A percentile compares a stretch with the other conserved stretches of the same genome.
phyloP scores from a whole-genome alignment of 495 filamentous ascomycete genomes.

The Aspergillus cristatus region DNA sequence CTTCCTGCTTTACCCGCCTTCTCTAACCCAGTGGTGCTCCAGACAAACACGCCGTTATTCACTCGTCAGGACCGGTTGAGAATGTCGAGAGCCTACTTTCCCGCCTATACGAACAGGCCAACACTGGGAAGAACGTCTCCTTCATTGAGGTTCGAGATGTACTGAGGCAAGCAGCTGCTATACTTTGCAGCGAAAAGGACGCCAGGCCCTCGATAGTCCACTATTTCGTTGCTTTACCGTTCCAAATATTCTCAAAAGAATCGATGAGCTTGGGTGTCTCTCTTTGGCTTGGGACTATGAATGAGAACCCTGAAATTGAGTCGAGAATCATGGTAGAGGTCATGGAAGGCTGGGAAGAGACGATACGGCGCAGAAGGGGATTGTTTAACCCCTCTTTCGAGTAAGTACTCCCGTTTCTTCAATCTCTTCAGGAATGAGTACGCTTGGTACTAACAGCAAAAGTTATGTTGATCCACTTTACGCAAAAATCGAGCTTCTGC shows the following conservation, averaged over 20 bases:
- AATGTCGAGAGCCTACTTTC: conserved; percentile 22
- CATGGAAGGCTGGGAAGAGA: conserved; percentile 77
- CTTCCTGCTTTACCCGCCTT: too few relatives aligned
- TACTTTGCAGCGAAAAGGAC: conserved; percentile 65
- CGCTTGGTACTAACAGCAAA: conserved; percentile 5
- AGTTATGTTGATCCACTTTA: conserved; percentile 85
- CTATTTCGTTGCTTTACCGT: conserved; percentile 84
- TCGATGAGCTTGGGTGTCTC: conserved; percentile 92
- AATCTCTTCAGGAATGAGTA: too few relatives aligned
- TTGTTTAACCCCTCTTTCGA: conserved; percentile 68
- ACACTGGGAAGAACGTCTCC: conserved; percentile 55
- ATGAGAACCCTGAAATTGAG: conserved; percentile 86
- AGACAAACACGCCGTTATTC: not conserved
- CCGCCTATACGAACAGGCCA: conserved; percentile 59
- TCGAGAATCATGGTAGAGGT: conserved; percentile 74
- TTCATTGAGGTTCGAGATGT: conserved; percentile 68
- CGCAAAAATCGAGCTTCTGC: conserved; percentile 83
- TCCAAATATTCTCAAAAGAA: conserved; percentile 85
- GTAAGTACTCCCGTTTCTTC: conserved; percentile 25
- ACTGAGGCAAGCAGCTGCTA: conserved; percentile 69
- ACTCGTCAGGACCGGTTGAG: conserved; percentile 12
- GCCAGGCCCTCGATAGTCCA: conserved; percentile 70
- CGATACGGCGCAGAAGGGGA: conserved; percentile 62
- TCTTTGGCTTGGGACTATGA: conserved; percentile 91
- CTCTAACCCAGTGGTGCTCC: too few relatives aligned